phyloP scores from a whole-genome alignment of 2,329 filamentous ascomycete genomes.

The Leptosphaerulina australis region DNA sequence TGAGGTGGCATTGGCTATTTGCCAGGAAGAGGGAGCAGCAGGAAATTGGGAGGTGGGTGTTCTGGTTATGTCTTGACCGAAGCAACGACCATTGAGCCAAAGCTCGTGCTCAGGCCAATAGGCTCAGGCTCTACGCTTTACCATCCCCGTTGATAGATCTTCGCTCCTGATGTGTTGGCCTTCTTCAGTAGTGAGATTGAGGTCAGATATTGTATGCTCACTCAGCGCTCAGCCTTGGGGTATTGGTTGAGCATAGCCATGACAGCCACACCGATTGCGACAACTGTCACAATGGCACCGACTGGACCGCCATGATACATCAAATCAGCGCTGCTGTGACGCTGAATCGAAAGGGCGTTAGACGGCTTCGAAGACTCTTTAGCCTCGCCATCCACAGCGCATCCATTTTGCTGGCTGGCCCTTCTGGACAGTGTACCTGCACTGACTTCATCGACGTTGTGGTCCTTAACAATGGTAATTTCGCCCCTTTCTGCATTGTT shows the following conservation, averaged over 20 bases:
- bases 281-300: conserved; percentile 48
- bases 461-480: conserved; percentile 46
- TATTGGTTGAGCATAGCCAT: conserved; percentile 53
- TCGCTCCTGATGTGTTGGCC: conserved; percentile 17
- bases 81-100: neutral
- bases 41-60: neutral
- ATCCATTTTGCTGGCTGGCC: conserved; percentile 40
- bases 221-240: conserved; percentile 54
- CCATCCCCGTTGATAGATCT: conserved; percentile 1
- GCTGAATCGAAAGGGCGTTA: conserved; percentile 35
- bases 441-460: conserved; percentile 35
- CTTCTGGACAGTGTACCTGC: conserved; percentile 26
- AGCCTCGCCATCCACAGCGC: conserved; percentile 31
- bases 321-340: conserved; percentile 35
- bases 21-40: neutral
- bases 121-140: neutral
- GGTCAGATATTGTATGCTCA: conserved; percentile 1
- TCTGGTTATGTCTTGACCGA: neutral
- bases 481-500: conserved; percentile 42
- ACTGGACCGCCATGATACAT: conserved; percentile 48
- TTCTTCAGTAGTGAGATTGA: conserved; percentile 9
- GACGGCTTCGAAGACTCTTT: conserved; percentile 28
- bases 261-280: conserved; percentile 49
- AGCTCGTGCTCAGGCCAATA: neutral
- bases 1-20: neutral